Base-by-base conservation (phyloP, 192 early-diverging fungal species). In the Chytriomyces sp. region DNA sequence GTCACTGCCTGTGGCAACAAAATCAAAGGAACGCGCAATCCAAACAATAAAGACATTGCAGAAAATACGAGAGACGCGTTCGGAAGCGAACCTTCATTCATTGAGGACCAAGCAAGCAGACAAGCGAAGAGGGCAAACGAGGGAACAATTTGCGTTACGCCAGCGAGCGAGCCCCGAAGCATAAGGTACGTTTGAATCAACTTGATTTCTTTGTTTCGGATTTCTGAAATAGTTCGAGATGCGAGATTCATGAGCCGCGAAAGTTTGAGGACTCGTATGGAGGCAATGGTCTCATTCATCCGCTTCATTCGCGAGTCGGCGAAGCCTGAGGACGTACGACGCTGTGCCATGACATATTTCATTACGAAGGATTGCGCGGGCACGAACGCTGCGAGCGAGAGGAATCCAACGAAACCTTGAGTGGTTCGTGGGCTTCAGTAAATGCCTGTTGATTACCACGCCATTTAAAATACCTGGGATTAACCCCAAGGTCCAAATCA, bases 81-180 rank as follows among this genome's bases (percentile, higher is more conserved):
- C 30, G 55, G 55, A 6, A 57, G 55, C 26, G 8, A 6, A 30
- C 10, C 8, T 57, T 25, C 55, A 30, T 57, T 8, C 19, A 57
- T 8, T 19, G 26, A 6, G 30, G n/a, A 57, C n/a, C 30, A 57
- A 19, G 55, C 26, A 6, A 57, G 30, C 19, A 57, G 55, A 6
- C 8, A 19, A 8, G 55, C 25, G 25, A 57, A 57, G 12, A 57
- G 30, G 6, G 55, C 55, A 57, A 57, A 57, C 26, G 55, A 19
- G 19, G 55, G 55, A 57, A 57, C 55, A 57, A 57, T 57, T 26
- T 57, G 55, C 6, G 55, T 57, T 7, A 57, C 19, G 25, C 55
- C 55, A 6, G 55, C 55, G 7, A 57, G 25, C 26, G 55, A 8
- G n/a, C 55, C 55, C 10, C 55, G 55, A 25, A 57, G 55, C 55